Base-by-base conservation (phyloP, 2,329 filamentous ascomycete species). In the Epichloe uncinata region DNA sequence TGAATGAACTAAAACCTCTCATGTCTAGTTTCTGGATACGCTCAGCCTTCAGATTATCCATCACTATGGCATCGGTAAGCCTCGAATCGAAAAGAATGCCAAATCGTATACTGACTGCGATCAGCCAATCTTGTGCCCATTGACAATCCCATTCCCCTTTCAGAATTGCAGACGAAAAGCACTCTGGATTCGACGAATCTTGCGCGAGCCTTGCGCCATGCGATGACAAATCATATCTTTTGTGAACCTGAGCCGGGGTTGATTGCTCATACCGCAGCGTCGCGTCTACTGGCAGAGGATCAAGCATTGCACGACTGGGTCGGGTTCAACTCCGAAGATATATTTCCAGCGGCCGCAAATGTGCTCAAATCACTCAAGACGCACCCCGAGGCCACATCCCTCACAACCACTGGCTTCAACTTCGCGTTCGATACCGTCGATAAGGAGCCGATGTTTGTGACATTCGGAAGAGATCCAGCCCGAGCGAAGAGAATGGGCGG, bases 141-240 rank as follows among this genome's bases (percentile, higher is more conserved):
- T 22, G 58, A 70, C 16, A 58, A 61, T 22, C 66, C 72, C 40
- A 74, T 75, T 49, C 59, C 70, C 1, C 66, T 77, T 20, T 49
- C 61, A 22, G 66, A 76, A 45, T 69, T 78, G 3, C 63, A 72
- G 45, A 55, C 63, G 42, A 71, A 70, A 54, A 73, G 72, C 0
- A 56, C 66, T 0, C 59, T 78, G 20, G 71, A 75, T 54, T 63
- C 70, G 30, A 66, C 72, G 53, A 77, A 77, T 56, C 64, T 78
- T 16, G 68, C 70, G 12, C 72, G 75, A 43, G 63, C 75, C 6
- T 61, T 78, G 30, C 73, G 78, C 7, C 72, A 79, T 59, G 75
- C 73, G 38, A 80, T 81, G 69, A 79, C 76, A 12, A 75, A 73
- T 54, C 65, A 68, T 11, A 69, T 82, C 51, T 80, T 82, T 61